Conservation (phyloP, 257 asterid species). For the Catharanthus roseus region DNA sequence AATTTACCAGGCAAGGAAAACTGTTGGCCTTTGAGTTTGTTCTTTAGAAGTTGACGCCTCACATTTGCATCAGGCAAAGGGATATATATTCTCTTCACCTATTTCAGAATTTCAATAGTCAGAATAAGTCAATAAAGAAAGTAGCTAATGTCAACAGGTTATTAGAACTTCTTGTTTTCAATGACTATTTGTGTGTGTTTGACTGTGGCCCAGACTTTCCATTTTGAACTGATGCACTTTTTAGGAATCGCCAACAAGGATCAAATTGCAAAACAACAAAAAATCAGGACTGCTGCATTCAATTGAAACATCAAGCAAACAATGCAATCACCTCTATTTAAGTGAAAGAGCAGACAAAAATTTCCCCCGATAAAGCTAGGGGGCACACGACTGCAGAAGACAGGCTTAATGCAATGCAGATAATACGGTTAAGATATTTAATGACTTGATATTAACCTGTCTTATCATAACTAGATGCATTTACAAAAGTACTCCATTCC, state of each 20-base stretch:
- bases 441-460: not conserved
- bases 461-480: not conserved
- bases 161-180: not conserved
- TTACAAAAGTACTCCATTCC: not conserved
- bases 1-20: slow-evolving; percentile 84
- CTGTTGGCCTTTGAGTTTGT: slow-evolving; percentile 80
- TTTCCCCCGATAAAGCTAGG: not conserved
- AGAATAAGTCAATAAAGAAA: not conserved
- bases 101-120: slow-evolving; percentile 18
- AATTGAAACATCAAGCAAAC: no score
- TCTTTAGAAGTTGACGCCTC: slow-evolving; percentile 72
- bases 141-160: not conserved
- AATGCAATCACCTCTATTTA: not conserved
- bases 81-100: slow-evolving; percentile 97
- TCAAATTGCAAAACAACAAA: not conserved
- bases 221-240: not conserved
- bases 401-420: not conserved
- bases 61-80: slow-evolving; percentile 90
- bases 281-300: not conserved
- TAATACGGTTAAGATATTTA: not conserved
- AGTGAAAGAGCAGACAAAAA: not conserved
- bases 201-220: not conserved
- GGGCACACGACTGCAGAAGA: not conserved
- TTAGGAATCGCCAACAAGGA: not conserved
- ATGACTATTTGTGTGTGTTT: not conserved